Conservation (phyloP, 306 rosid genomes). For the Sesbania bispinosa region DNA sequence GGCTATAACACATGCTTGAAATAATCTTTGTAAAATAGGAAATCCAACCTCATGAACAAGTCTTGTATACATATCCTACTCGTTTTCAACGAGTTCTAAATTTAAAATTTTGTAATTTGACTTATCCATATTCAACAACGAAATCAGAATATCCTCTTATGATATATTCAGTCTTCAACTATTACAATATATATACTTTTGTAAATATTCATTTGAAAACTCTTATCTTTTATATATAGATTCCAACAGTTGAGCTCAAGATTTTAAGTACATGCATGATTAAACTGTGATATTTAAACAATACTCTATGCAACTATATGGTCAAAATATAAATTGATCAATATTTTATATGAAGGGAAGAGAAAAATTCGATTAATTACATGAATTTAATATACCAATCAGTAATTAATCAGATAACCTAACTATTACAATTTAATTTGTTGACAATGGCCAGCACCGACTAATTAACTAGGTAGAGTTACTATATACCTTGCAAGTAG, state of each 20-base stretch:
- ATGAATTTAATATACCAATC: not conserved
- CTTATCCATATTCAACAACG: not conserved
- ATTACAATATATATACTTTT: not conserved
- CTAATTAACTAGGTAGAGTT: conserved; percentile 3
- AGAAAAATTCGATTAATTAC: not conserved
- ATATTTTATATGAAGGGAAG: not conserved
- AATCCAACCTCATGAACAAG: conserved; percentile 3
- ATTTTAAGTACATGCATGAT: not conserved
- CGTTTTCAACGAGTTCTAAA: conserved; percentile 31
- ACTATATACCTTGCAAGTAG: conserved; percentile 10
- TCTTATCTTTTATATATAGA: too few species aligned
- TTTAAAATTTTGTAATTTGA: not conserved
- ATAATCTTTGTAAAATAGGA: conserved; percentile 4
- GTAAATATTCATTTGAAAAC: too few species aligned
- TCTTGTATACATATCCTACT: conserved; percentile 2
- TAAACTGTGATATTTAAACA: too few species aligned
- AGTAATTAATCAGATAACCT: conserved; percentile 7
- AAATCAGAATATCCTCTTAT: not conserved
- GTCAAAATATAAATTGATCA: not conserved
- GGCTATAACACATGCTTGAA: conserved; percentile 27
- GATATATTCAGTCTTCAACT: not conserved
- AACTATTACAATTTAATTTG: not conserved
- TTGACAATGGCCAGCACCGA: not conserved
- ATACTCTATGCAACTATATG: too few species aligned
- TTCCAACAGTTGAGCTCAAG: not conserved